Evolutionary conservation across 306 rosid genomes (phyloP).

Genomic region (Parietaria judaica): DNA sequence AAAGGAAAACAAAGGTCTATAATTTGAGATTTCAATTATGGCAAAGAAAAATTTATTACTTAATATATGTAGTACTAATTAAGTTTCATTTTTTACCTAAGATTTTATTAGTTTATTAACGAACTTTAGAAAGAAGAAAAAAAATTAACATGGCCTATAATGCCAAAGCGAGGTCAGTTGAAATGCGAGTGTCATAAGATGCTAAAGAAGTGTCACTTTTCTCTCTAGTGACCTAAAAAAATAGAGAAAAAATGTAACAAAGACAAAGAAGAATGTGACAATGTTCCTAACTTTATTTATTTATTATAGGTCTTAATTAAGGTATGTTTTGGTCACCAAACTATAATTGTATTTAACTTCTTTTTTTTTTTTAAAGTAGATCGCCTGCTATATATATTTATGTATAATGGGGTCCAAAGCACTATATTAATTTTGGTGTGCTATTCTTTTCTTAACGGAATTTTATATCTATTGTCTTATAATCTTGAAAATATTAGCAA

Average conservation of each 20-base stretch:
- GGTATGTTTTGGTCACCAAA: slow-evolving; percentile 10
- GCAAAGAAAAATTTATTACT: too few relatives aligned
- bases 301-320: too few relatives aligned
- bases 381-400: background rate
- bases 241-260: background rate
- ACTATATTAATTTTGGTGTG: background rate
- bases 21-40: too few relatives aligned
- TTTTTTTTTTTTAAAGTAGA: background rate
- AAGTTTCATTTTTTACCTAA: too few relatives aligned
- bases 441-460: background rate
- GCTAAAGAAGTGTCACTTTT: background rate
- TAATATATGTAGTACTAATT: too few relatives aligned
- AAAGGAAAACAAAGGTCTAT: too few relatives aligned
- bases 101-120: too few relatives aligned
- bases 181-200: background rate
- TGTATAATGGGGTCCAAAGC: background rate
- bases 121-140: too few relatives aligned
- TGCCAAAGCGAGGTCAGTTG: too few relatives aligned
- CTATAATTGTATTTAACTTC: background rate
- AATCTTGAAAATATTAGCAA: background rate
- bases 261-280: slow-evolving; percentile 1
- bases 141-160: too few relatives aligned
- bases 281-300: slow-evolving; percentile 6
- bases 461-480: background rate
- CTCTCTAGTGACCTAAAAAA: background rate